These are phyloP conservation scores for Aspergillus arachidicola DNA, from an alignment of 2,329 filamentous ascomycete species.

Conservation along the genomic window DNA sequence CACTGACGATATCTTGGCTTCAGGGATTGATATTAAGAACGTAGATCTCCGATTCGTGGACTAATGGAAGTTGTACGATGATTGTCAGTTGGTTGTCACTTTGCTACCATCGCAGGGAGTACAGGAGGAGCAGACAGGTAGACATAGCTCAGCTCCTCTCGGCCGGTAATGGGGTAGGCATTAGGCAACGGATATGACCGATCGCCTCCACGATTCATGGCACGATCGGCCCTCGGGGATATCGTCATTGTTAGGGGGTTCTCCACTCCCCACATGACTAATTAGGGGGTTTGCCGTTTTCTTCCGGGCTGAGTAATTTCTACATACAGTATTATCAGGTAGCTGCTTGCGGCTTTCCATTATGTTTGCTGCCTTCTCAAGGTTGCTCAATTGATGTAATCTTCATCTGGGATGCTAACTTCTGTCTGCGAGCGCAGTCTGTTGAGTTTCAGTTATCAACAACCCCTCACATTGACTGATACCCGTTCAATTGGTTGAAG, in stretches of 20 bases:
- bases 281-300: not conserved
- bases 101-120: not conserved
- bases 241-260: not conserved
- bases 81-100: not conserved
- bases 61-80: not conserved
- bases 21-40: constrained; percentile 5
- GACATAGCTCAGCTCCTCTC: not conserved
- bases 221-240: not conserved
- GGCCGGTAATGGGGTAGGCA: not conserved
- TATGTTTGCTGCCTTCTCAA: not conserved
- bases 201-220: not conserved
- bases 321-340: not conserved
- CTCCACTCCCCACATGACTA: not conserved
- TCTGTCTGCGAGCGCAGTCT: not conserved
- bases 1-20: constrained; percentile 13
- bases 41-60: constrained; percentile 1
- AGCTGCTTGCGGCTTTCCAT: not conserved
- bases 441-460: not conserved
- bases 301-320: not conserved
- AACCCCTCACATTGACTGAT: not conserved
- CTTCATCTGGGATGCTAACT: not conserved
- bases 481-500: not conserved
- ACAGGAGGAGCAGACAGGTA: not conserved
- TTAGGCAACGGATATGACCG: not conserved
- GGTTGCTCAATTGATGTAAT: not conserved